phyloP scores from a whole-genome alignment of 768 basidiomycete genomes.

The Amanita rimosa region DNA sequence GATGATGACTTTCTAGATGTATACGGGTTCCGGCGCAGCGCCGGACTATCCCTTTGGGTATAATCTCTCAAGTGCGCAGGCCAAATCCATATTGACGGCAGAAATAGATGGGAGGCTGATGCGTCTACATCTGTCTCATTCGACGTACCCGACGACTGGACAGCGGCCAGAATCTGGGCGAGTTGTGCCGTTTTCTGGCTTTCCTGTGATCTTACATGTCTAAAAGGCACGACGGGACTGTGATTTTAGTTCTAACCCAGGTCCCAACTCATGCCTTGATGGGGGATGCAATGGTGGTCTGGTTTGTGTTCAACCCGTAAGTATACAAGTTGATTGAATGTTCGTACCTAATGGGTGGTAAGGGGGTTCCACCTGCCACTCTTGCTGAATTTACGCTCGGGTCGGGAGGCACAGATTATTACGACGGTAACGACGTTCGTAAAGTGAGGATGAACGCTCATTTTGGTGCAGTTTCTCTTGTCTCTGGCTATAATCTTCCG shows the following conservation, averaged over 20 bases:
- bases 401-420: too few species aligned
- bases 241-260: slow-evolving; percentile 40
- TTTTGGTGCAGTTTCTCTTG: slow-evolving; percentile 38
- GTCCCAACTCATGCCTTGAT: slow-evolving; percentile 48
- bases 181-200: neutral
- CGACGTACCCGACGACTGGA: slow-evolving; percentile 53
- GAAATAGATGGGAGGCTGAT: slow-evolving; percentile 27
- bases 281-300: slow-evolving; percentile 42
- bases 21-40: slow-evolving; percentile 46
- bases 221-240: slow-evolving; percentile 53
- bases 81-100: neutral
- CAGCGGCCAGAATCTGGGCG: slow-evolving; percentile 47
- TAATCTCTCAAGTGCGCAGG: slow-evolving; percentile 5
- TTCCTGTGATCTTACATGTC: neutral
- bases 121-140: slow-evolving; percentile 30
- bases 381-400: too few species aligned
- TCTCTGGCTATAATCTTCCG: slow-evolving; percentile 59
- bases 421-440: too few species aligned
- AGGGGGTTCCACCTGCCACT: too few species aligned
- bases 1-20: slow-evolving; percentile 27
- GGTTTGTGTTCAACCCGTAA: neutral
- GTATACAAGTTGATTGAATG: too few species aligned
- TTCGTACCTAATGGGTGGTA: too few species aligned
- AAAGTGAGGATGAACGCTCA: neutral
- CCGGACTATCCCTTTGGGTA: slow-evolving; percentile 40